phyloP scores from a whole-genome alignment of 192 early-diverging fungal species.

The Backusella westeae region DNA sequence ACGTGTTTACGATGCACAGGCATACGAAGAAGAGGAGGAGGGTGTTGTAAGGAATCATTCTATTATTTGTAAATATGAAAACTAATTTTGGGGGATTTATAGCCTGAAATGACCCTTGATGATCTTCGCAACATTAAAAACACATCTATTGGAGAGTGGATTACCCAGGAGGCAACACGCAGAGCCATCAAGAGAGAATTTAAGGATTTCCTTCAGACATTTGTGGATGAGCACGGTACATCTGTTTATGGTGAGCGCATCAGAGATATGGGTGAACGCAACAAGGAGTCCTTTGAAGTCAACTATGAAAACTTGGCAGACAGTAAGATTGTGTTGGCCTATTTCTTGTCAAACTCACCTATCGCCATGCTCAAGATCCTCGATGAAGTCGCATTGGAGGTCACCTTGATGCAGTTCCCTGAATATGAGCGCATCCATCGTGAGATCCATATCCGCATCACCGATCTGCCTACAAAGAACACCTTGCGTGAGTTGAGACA shows the following conservation, averaged over 20 bases:
- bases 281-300: conserved; percentile 87
- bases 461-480: conserved; percentile 80
- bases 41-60: conserved; percentile 27
- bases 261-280: conserved; percentile 70
- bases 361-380: conserved; percentile 87
- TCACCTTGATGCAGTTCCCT: conserved; percentile 83
- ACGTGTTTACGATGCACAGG: conserved; percentile 52
- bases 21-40: conserved; percentile 46
- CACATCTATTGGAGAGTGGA: conserved; percentile 77
- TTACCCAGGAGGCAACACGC: conserved; percentile 80
- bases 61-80: neutral
- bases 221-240: conserved; percentile 79
- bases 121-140: conserved; percentile 85
- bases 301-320: conserved; percentile 78
- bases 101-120: conserved; percentile 68
- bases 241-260: conserved; percentile 95
- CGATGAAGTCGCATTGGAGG: conserved; percentile 91
- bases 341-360: conserved; percentile 87
- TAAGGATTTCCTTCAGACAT: conserved; percentile 84
- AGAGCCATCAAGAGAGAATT: conserved; percentile 86
- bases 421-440: conserved; percentile 87
- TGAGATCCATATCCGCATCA: conserved; percentile 95
- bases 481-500: conserved; percentile 91
- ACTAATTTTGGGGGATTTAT: conserved; percentile 26
- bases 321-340: conserved; percentile 83